Conservation (phyloP, 768 basidiomycete species). For the Pleurotus platypus region DNA sequence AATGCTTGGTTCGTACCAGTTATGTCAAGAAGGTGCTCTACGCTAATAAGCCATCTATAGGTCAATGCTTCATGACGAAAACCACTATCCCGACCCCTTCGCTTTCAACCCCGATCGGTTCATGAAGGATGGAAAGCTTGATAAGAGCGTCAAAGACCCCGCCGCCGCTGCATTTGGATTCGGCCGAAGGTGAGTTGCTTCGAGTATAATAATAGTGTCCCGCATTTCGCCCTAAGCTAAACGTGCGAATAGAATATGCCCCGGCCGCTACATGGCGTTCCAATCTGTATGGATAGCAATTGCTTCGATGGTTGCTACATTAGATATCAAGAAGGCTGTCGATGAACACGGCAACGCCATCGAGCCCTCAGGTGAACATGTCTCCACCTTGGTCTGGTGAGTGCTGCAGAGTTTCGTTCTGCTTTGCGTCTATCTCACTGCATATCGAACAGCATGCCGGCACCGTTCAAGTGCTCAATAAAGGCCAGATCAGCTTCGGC, state of each 20-base stretch:
- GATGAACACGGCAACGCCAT: background rate
- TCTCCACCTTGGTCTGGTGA: background rate
- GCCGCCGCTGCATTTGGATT: background rate
- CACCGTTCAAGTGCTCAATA: background rate
- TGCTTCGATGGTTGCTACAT: background rate
- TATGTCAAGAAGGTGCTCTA: background rate
- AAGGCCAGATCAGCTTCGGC: background rate
- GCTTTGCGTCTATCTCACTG: background rate
- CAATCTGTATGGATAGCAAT: background rate
- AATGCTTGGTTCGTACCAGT: conserved; percentile 24
- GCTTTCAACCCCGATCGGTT: conserved; percentile 19
- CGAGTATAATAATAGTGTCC: background rate
- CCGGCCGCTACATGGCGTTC: background rate
- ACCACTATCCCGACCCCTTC: conserved; percentile 14
- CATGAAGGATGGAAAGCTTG: conserved; percentile 15
- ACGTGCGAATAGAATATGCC: background rate
- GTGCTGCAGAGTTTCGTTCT: background rate
- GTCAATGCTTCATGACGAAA: conserved; percentile 14
- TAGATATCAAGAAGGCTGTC: conserved; percentile 2
- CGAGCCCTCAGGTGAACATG: background rate
- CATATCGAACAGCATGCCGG: background rate
- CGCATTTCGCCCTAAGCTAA: background rate
- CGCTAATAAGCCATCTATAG: background rate
- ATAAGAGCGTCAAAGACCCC: conserved; percentile 8
- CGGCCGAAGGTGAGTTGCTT: background rate